Conservation (phyloP, 108 stramenopile species). For the Cylindrotheca closterium region DNA sequence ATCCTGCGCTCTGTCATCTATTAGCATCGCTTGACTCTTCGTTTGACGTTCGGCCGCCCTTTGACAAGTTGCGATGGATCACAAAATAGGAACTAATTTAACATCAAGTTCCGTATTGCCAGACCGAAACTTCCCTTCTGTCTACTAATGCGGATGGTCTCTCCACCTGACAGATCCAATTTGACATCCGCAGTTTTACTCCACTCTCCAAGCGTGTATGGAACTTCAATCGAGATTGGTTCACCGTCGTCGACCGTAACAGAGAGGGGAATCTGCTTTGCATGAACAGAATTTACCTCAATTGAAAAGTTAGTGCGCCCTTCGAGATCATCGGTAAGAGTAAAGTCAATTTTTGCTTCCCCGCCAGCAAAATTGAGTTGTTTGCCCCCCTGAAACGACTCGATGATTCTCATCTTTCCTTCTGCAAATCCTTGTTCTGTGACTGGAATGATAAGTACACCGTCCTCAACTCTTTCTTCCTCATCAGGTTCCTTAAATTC, state of each 20-base stretch:
- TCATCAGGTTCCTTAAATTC: conserved; percentile 14
- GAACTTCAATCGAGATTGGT: conserved; percentile 22
- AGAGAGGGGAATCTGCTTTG: conserved; percentile 15
- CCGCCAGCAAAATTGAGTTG: conserved; percentile 31
- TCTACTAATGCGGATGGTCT: conserved; percentile 30
- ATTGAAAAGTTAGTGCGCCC: conserved; percentile 9
- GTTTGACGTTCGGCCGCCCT: too few relatives aligned
- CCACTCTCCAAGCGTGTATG: conserved; percentile 55
- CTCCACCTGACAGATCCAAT: conserved; percentile 6
- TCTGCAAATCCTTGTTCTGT: not conserved
- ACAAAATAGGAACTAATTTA: conserved; percentile 5
- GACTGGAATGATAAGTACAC: conserved; percentile 18
- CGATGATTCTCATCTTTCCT: conserved; percentile 27
- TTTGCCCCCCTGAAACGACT: conserved; percentile 27
- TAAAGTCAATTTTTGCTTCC: conserved; percentile 21
- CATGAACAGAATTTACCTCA: conserved; percentile 36
- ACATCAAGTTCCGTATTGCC: conserved; percentile 21
- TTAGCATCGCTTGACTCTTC: too few relatives aligned
- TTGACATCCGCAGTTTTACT: conserved; percentile 28
- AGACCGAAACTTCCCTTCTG: conserved; percentile 34
- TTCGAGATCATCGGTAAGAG: conserved; percentile 15
- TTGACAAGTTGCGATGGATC: too few relatives aligned
- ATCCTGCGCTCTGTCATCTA: too few relatives aligned
- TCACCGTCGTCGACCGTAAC: conserved; percentile 17
- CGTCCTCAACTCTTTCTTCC: conserved; percentile 8